phyloP scores from a whole-genome alignment of 768 basidiomycete genomes.

The Collybiopsis confluens region DNA sequence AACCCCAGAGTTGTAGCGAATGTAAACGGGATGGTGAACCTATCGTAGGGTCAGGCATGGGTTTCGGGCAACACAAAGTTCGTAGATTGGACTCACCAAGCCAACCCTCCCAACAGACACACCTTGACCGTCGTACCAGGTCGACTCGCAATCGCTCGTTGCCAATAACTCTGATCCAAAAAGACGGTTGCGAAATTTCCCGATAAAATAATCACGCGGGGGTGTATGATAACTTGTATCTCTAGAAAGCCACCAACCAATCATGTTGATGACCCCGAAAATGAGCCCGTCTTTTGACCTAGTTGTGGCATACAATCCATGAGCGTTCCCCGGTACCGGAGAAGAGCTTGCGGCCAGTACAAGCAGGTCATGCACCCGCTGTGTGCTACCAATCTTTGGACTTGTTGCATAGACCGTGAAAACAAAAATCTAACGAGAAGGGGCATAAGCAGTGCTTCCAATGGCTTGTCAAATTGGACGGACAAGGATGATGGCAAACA shows the following conservation, averaged over 20 bases:
- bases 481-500: constrained; percentile 80
- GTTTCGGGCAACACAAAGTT: no score
- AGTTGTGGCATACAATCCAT: constrained; percentile 83
- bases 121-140: no score
- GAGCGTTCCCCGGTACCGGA: constrained; percentile 79
- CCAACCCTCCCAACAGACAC: constrained; percentile 82
- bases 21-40: no score
- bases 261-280: no score
- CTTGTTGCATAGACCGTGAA: constrained; percentile 84
- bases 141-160: constrained; percentile 85
- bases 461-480: no score
- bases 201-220: no score
- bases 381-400: constrained; percentile 72
- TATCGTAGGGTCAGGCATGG: no score
- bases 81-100: constrained; percentile 61
- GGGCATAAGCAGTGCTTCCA: no score
- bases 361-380: constrained; percentile 77
- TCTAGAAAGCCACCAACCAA: no score
- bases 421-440: constrained; percentile 33
- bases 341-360: constrained; percentile 42
- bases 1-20: no score
- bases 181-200: no score
- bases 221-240: no score
- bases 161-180: constrained; percentile 77
- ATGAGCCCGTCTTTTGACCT: constrained; percentile 73